Conservation (phyloP, 2,329 filamentous ascomycete species). For the Alternaria postmessia region DNA sequence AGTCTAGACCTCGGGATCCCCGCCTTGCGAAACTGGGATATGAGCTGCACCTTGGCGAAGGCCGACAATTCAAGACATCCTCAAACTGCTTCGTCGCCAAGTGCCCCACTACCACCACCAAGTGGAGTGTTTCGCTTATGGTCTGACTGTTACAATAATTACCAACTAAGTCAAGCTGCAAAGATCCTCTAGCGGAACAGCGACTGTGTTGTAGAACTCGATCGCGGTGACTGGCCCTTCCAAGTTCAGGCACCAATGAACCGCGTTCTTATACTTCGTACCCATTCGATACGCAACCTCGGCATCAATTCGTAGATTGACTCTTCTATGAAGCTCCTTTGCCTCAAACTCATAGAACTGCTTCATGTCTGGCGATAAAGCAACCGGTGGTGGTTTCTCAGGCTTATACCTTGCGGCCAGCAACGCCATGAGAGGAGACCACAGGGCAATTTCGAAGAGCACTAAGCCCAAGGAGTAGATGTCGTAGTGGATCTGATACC, state of each 20-base stretch:
- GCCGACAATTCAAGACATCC: neutral
- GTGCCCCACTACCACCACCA: neutral
- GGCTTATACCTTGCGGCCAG: neutral
- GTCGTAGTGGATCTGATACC: neutral
- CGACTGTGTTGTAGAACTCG: neutral
- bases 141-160: neutral
- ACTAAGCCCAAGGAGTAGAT: neutral
- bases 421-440: neutral
- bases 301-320: neutral
- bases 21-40: neutral
- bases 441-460: neutral
- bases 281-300: neutral
- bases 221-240: neutral
- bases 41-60: neutral
- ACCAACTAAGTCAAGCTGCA: neutral
- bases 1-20: too few species aligned
- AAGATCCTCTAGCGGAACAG: neutral
- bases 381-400: neutral
- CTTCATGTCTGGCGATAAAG: neutral
- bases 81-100: too few species aligned
- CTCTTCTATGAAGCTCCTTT: neutral
- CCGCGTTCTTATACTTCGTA: neutral
- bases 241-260: neutral
- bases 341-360: neutral
- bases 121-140: neutral